Evolutionary conservation across 1,139 yeast species (phyloP).

Genomic region (Geotrichum reessii): DNA sequence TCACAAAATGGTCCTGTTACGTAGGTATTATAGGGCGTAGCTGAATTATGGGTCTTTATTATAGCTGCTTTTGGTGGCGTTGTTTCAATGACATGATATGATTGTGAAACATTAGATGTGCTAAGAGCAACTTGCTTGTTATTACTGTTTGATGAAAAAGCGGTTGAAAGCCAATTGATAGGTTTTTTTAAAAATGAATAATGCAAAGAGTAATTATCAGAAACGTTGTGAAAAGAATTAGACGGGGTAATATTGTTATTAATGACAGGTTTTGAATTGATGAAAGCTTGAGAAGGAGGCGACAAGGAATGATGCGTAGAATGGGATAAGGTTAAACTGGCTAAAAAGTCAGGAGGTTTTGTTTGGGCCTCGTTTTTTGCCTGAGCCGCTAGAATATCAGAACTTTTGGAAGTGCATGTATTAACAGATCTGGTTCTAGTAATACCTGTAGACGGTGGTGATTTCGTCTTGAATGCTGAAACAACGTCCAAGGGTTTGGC

Average conservation of each 20-base stretch:
- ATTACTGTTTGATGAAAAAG: not conserved
- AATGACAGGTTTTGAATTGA: too few species aligned
- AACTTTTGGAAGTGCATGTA: not conserved
- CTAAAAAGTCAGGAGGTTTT: not conserved
- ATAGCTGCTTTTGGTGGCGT: not conserved
- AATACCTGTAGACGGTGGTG: not conserved
- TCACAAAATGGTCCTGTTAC: not conserved
- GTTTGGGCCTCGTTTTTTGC: not conserved
- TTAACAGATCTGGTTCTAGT: not conserved
- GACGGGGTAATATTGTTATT: too few species aligned
- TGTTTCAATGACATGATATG: not conserved
- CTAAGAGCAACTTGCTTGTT: not conserved
- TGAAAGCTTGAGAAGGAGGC: too few species aligned
- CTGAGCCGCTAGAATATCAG: not conserved
- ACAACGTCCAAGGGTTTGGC: not conserved
- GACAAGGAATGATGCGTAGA: too few species aligned
- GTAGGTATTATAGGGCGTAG: not conserved
- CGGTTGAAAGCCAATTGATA: not conserved
- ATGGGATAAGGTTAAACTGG: too few species aligned
- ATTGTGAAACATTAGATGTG: not conserved
- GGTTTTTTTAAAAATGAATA: not conserved
- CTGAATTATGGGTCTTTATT: not conserved
- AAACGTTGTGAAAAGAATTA: too few species aligned
- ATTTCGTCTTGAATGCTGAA: not conserved
- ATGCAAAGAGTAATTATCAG: not conserved